Evolutionary conservation across 2,329 filamentous ascomycete genomes (phyloP), one percentile per base, ranked within the genome.

Genomic region (Celoporthe dispersa): DNA sequence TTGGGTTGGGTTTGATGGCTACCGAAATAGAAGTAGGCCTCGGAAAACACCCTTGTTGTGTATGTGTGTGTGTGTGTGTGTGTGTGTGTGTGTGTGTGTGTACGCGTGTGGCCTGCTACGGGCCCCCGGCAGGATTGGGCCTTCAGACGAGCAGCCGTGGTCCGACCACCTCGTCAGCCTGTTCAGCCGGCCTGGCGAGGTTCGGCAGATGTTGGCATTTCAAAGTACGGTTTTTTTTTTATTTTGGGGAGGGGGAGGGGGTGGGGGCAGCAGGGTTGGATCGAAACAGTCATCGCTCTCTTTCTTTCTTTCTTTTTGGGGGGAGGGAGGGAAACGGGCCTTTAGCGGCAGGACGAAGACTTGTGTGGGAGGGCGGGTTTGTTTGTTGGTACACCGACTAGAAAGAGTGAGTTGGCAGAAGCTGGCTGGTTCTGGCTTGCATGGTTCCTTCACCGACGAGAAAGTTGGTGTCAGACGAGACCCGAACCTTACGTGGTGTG

Each of bases 11-110:
- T 8, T 57, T 4, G 8, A 37, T 25, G 57, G 57, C 57, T 35
- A n/a, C 57, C 22, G 57, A 37, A 60, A 60, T 60, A 60, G 57
- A 60, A 60, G 57, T 33, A 31, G 25, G n/a, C 55, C 14, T 59
- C 22, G 19, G 44, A 22, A 48, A 9, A 22, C 16, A 22, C 37
- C 37, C 12, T 44, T 22, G 4, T 3, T 44, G 44, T n/a, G 44
- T 48, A 22, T n/a, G 19, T 22, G 9, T 41, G 41, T n/a, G 44
- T n/a, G 16, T 22, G 41, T 19, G 22, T 2, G 22, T 48, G 44
- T 48, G 44, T 7, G 16, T 44, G 44, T n/a, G 44, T 48, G 44
- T n/a, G 19, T 22, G 9, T 41, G 41, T n/a, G 44, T n/a, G 16
- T 22, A 16, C 12, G 22, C 1, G 22, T 48, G 44, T 48, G 44